Evolutionary conservation across 495 filamentous ascomycete species (phyloP).

Genomic region (Pyrenopolyporus hunteri): DNA sequence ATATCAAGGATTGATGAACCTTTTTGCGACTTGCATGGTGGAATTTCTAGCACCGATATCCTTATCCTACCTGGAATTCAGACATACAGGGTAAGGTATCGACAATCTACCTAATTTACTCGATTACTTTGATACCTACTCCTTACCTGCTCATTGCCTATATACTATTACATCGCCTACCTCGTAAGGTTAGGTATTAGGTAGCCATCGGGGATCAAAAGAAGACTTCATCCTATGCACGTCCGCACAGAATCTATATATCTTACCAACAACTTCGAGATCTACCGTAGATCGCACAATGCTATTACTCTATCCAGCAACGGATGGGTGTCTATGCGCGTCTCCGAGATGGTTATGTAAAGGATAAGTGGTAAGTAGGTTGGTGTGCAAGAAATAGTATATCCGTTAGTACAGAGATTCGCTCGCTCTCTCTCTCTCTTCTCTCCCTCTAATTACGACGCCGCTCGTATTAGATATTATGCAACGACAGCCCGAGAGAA

Average conservation of each 20-base stretch:
- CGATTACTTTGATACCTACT: no score
- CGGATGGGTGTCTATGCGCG: conserved; percentile 4
- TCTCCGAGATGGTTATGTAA: background rate
- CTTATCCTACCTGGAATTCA: background rate
- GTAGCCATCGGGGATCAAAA: conserved; percentile 20
- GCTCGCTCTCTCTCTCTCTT: no score
- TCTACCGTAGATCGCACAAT: conserved; percentile 15
- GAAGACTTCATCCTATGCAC: conserved; percentile 14
- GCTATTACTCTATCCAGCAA: conserved; percentile 17
- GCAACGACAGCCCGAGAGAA: conserved; percentile 1
- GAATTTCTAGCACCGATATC: conserved; percentile 4
- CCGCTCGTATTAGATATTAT: conserved; percentile 2
- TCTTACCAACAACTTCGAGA: conserved; percentile 14
- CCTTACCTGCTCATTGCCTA: no score
- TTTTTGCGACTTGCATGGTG: conserved; percentile 18
- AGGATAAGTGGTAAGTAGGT: conserved; percentile 2
- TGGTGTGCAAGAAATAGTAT: conserved; percentile 1
- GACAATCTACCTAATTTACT: no score
- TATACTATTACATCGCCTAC: no score
- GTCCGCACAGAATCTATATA: conserved; percentile 7
- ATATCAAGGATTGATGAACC: conserved; percentile 31
- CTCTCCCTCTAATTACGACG: no score
- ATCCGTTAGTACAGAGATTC: background rate
- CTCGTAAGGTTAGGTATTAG: no score
- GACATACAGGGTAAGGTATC: no score